Evolutionary conservation across 169 alveolate species (phyloP).

Genomic region (Plasmodium ovale): DNA sequence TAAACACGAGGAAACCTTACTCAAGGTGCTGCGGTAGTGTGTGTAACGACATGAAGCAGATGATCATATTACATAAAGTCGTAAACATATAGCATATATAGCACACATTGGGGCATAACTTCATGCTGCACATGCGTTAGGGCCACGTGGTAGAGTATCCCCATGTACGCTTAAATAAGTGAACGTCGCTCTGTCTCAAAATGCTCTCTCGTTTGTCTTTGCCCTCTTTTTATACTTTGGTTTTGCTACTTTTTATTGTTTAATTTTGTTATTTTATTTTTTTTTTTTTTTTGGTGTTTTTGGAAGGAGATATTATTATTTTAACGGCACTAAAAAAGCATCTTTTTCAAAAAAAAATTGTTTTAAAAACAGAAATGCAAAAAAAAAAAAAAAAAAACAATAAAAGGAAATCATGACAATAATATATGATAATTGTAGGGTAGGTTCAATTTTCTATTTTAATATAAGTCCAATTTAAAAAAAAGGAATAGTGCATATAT

Average conservation of each 20-base stretch:
- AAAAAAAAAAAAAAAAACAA: constrained; percentile 28
- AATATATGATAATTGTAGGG: constrained; percentile 4
- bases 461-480: constrained; percentile 15
- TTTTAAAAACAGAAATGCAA: constrained; percentile 31
- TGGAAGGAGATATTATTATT: constrained; percentile 2
- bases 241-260: neutral
- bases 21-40: neutral
- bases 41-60: too few species aligned
- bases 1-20: neutral
- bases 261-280: too few species aligned
- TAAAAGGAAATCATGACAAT: constrained; percentile 16
- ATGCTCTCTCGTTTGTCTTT: too few species aligned
- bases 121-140: too few species aligned
- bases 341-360: constrained; percentile 25
- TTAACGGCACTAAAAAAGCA: constrained; percentile 75
- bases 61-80: too few species aligned
- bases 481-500: neutral
- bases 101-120: too few species aligned
- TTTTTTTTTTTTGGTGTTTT: constrained; percentile 9
- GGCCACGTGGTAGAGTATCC: too few species aligned
- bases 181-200: too few species aligned
- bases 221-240: too few species aligned
- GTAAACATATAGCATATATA: too few species aligned
- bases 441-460: neutral
- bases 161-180: too few species aligned